phyloP scores from a whole-genome alignment of 2,329 filamentous ascomycete species.

The Sclerotiophoma versabilis region DNA sequence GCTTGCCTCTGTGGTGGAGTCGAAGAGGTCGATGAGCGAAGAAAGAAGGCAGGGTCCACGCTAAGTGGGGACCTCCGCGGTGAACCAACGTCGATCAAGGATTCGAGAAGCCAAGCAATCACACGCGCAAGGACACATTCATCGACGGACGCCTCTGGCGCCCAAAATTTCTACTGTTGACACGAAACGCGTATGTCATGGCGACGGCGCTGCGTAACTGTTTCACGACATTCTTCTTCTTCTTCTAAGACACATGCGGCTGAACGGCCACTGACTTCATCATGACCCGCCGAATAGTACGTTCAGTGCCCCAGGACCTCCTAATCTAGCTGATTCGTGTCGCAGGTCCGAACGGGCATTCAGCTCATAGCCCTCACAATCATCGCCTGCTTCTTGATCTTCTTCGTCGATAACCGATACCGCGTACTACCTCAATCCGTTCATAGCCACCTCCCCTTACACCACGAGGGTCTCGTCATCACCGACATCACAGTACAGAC shows the following conservation, averaged over 20 bases:
- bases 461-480: slow-evolving; percentile 83
- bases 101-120: slow-evolving; percentile 30
- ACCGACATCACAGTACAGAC: slow-evolving; percentile 82
- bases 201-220: slow-evolving; percentile 11
- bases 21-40: slow-evolving; percentile 10
- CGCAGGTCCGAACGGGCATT: slow-evolving; percentile 67
- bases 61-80: slow-evolving; percentile 18
- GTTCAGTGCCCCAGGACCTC: slow-evolving; percentile 7
- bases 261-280: slow-evolving; percentile 18
- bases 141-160: slow-evolving; percentile 17
- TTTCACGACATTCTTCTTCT: slow-evolving; percentile 6
- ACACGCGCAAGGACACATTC: slow-evolving; percentile 17
- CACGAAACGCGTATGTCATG: slow-evolving; percentile 19
- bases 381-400: slow-evolving; percentile 71
- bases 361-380: slow-evolving; percentile 74
- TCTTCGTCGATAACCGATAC: slow-evolving; percentile 88
- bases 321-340: background rate
- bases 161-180: background rate
- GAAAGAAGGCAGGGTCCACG: slow-evolving; percentile 15
- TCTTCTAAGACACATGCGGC: slow-evolving; percentile 15
- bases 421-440: slow-evolving; percentile 83
- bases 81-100: slow-evolving; percentile 25
- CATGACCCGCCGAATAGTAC: slow-evolving; percentile 52
- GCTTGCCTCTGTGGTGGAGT: background rate
- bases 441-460: slow-evolving; percentile 81